A percentile compares a stretch with the other conserved stretches of the same genome.
Evolutionary conservation across 306 rosid species (phyloP).

Genomic region (Prunus padus): DNA sequence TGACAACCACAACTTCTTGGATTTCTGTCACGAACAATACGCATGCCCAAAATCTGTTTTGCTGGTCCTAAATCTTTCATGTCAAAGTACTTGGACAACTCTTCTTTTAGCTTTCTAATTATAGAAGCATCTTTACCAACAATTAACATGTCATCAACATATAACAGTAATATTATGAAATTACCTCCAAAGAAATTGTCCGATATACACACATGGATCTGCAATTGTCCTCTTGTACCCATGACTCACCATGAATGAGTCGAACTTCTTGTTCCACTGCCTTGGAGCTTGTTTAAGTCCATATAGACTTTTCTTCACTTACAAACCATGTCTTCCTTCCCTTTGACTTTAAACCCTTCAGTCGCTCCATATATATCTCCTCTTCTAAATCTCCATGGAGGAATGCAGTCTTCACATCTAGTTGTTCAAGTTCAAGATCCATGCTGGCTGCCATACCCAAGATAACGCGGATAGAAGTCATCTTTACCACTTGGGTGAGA

Average conservation of each 20-base stretch:
- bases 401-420: neutral
- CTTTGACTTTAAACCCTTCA: neutral
- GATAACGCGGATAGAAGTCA: neutral
- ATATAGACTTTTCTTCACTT: neutral
- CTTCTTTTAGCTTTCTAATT: neutral
- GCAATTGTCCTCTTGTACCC: too few species aligned
- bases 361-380: neutral
- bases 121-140: neutral
- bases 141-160: conserved; percentile 4
- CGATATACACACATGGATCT: neutral
- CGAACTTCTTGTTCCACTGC: neutral
- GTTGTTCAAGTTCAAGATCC: neutral
- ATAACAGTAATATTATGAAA: neutral
- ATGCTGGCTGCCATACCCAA: neutral
- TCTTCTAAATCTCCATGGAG: neutral
- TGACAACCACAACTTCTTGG: too few species aligned
- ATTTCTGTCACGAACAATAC: neutral
- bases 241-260: too few species aligned
- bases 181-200: neutral
- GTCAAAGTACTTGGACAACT: neutral
- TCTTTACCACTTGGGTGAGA: neutral
- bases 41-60: neutral
- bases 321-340: neutral
- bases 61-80: neutral
- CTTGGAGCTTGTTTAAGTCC: neutral